Evolutionary conservation across 345 rosid species (phyloP).

Genomic region (Alliaria petiolata): DNA sequence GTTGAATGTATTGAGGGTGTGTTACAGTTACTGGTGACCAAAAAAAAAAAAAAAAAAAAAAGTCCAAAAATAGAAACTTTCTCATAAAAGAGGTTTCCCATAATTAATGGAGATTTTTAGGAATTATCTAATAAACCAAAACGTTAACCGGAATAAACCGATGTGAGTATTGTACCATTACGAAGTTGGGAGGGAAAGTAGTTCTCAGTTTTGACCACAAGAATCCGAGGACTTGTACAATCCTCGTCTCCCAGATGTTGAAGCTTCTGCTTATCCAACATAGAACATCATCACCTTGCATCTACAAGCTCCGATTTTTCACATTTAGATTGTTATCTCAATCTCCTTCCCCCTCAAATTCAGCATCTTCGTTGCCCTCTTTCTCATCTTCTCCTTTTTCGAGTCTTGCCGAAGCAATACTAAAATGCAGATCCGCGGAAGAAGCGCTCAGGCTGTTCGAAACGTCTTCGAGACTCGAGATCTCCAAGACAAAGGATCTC

Average conservation of each 20-base stretch:
- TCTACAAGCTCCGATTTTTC: constrained; percentile 13
- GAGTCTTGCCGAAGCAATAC: constrained; percentile 36
- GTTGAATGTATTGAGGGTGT: too few species aligned
- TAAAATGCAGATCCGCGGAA: constrained; percentile 39
- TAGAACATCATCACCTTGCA: not conserved
- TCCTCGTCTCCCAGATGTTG: constrained; percentile 37
- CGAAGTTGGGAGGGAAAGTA: not conserved
- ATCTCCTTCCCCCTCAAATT: not conserved
- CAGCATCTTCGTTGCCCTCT: constrained; percentile 6
- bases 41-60: too few species aligned
- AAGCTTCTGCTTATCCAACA: constrained; percentile 39
- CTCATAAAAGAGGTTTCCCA: too few species aligned
- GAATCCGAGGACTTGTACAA: not conserved
- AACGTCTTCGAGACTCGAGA: constrained; percentile 21
- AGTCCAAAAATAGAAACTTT: too few species aligned
- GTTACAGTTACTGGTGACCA: too few species aligned
- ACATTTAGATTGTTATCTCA: constrained; percentile 23
- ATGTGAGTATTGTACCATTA: not conserved
- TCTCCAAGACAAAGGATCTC: constrained; percentile 31
- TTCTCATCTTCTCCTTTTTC: constrained; percentile 8
- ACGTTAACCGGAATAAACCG: constrained; percentile 6
- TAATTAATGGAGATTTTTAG: too few species aligned
- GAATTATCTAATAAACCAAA: not conserved
- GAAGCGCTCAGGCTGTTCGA: constrained; percentile 42
- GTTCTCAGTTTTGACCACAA: not conserved